Evolutionary conservation across 768 basidiomycete genomes (phyloP), one percentile per base, ranked within the genome.

Genomic region (Lactarius tabidus): DNA sequence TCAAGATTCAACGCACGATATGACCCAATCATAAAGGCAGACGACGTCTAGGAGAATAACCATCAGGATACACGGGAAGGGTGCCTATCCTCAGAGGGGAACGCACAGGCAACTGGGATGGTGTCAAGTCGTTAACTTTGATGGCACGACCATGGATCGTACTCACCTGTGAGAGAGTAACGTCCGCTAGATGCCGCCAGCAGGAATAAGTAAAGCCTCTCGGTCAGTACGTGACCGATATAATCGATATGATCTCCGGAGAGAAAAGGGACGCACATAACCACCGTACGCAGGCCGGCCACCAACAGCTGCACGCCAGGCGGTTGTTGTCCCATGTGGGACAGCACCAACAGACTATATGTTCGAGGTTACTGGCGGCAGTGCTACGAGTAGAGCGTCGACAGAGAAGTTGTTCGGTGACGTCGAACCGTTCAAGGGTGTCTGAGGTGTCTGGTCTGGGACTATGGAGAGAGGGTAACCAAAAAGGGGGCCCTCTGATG

Each of bases 11-110:
- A 69, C 67, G 63, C 17, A 69, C 69, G 63, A 57, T 28, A 62
- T 64, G 41, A 69, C 28, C 69, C 69, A 69, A 48, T 69, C 69
- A 57, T 69, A 69, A 35, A 69, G 56, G n/a, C 63, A 55, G 29
- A 69, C n/a, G 20, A 52, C 58, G 15, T 69, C 69, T 69, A 45
- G 14, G 26, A 38, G 12, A 15, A 2, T 3, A 15, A 61, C 59
- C 18, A 58, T 52, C 33, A 58, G 45, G 18, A 41, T 6, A 10
- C 38, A 36, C 28, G 4, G 2, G 6, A 6, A 29, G 10, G 14
- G 45, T 1, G 18, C 6, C 35, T 48, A n/a, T n/a, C n/a, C n/a
- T n/a, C n/a, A 28, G 39, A 29, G 38, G 28, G 41, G 35, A 29
- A 57, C 65, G 18, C 51, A 67, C 59, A 59, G 26, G 62, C 38